These are phyloP conservation scores for Capsicum baccatum DNA, from an alignment of 257 asterid genomes.

Conservation along the genomic window DNA sequence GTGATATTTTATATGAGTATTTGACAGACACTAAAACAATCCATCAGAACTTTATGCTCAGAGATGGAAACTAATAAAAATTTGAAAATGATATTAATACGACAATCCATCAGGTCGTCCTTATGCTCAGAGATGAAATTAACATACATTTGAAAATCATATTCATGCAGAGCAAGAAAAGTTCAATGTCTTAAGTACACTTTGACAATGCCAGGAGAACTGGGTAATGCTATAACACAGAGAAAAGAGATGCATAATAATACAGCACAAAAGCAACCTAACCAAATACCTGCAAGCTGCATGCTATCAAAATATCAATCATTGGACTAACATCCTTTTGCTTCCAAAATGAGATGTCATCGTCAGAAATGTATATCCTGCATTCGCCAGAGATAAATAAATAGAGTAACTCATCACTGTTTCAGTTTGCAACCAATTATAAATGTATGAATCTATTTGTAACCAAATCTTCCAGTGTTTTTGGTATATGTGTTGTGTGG, in stretches of 20 bases:
- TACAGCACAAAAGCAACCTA: conserved; percentile 12
- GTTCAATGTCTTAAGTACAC: not conserved
- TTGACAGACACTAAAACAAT: not conserved
- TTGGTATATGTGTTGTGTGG: not conserved
- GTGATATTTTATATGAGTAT: not conserved
- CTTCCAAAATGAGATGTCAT: conserved; percentile 75
- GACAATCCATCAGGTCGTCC: not conserved
- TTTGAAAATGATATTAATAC: not conserved
- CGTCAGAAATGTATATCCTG: conserved; percentile 73
- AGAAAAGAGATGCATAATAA: conserved; percentile 11
- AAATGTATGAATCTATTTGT: not conserved
- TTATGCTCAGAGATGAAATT: not conserved
- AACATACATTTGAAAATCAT: not conserved
- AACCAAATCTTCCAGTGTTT: conserved; percentile 3
- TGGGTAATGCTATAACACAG: not conserved
- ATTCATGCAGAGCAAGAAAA: not conserved
- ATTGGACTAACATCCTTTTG: conserved; percentile 63
- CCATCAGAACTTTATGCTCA: not conserved
- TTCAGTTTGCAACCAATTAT: not conserved
- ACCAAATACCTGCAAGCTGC: conserved; percentile 62
- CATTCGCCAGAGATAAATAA: conserved; percentile 37
- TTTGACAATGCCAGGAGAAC: not conserved
- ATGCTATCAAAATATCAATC: conserved; percentile 76
- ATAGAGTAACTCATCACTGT: conserved; percentile 11
- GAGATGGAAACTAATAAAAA: not conserved